Evolutionary conservation across 176 grass and related monocot species (phyloP), one percentile per base, ranked within the genome.

Genomic region (Juncus inflexus): DNA sequence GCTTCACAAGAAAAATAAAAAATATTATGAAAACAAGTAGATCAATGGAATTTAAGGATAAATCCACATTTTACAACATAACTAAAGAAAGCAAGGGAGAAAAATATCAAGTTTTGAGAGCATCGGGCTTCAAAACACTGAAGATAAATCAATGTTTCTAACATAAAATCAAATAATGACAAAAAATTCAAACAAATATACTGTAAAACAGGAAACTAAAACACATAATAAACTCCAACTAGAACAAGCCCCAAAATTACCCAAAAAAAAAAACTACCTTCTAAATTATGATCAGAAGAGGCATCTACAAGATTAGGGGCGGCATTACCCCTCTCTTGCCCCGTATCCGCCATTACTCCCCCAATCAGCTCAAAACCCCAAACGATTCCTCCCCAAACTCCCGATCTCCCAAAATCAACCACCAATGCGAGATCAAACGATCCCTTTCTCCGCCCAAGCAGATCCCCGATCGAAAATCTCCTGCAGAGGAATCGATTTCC

Each of bases 381-480:
- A 67, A 10, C 65, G 50, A 10, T 53, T 67, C 9, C 11, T 57
- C 66, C 55, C 54, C 6, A 57, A 41, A 15, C 12, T 56, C 67
- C 67, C 67, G 67, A 71, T 71, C 67, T 71, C 67, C 51, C 38
- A 58, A 59, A 56, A 59, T 41, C 58, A 45, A 59, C 40, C 42
- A 71, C 12, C 15, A 59, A 71, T 71, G 68, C 9, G 38, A 71
- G 54, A 59, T 11, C 50, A 59, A 58, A 59, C 41, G 54, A 71
- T 71, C 66, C 41, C 66, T 52, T 55, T 52, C 37, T 70, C 43
- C 9, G 4, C 43, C 50, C 50, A 10, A 58, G 7, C 37, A 57
- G 66, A 70, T 70, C 68, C 42, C 68, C 12, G 68, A 71, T 71
- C 58, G 50, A 69, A 54, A 71, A 71, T 71, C 55, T 58, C 15